These are phyloP conservation scores for Adansonia madagascariensis DNA, from an alignment of 441 rosid species.

Conservation along the genomic window DNA sequence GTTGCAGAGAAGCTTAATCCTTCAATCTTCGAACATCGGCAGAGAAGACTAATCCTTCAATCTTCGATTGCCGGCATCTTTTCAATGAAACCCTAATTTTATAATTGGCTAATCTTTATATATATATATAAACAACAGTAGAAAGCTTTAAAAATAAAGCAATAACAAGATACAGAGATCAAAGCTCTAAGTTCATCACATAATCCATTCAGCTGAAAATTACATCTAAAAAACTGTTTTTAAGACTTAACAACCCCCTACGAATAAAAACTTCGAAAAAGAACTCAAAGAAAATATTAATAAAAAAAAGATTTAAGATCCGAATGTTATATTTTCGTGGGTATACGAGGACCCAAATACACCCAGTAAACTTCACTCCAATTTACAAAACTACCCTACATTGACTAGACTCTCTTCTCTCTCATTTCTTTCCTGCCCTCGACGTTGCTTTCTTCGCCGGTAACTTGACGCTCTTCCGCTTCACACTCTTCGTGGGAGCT, in stretches of 20 bases:
- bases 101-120: no score
- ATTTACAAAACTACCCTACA: slow-evolving; percentile 55
- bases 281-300: background rate
- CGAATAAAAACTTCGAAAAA: background rate
- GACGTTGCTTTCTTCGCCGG: slow-evolving; percentile 45
- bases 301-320: slow-evolving; percentile 20
- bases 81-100: no score
- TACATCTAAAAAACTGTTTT: background rate
- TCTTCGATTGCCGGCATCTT: no score
- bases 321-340: slow-evolving; percentile 34
- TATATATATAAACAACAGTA: background rate
- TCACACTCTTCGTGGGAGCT: slow-evolving; percentile 34
- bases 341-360: slow-evolving; percentile 23
- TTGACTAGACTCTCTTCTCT: background rate
- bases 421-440: slow-evolving; percentile 46
- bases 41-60: no score
- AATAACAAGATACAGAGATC: background rate
- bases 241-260: background rate
- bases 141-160: background rate
- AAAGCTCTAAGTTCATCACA: background rate
- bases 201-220: slow-evolving; percentile 10
- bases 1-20: no score
- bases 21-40: no score
- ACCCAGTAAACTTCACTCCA: slow-evolving; percentile 28
- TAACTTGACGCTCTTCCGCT: slow-evolving; percentile 24